These are phyloP conservation scores for Candida vartiovaarae DNA, from an alignment of 805 yeast species.

Conservation along the genomic window DNA sequence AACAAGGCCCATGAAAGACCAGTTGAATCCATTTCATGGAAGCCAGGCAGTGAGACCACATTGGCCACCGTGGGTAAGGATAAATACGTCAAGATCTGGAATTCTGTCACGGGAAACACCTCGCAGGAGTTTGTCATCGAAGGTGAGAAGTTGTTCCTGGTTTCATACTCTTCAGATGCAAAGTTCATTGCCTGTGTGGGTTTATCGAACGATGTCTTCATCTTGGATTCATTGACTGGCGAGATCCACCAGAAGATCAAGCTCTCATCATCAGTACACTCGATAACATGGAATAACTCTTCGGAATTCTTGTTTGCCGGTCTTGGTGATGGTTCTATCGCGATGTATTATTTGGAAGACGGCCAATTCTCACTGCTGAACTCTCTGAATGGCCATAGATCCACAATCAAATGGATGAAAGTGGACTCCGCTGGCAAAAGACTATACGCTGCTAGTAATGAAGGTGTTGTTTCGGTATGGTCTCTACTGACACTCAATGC, in stretches of 20 bases:
- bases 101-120: conserved; percentile 27
- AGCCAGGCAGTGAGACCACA: conserved; percentile 37
- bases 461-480: conserved; percentile 51
- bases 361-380: conserved; percentile 5
- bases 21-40: conserved; percentile 40
- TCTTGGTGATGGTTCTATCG: conserved; percentile 38
- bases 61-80: conserved; percentile 47
- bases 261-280: conserved; percentile 22
- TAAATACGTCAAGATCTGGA: conserved; percentile 41
- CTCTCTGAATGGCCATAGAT: conserved; percentile 39
- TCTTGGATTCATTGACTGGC: conserved; percentile 30
- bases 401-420: conserved; percentile 39
- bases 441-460: conserved; percentile 49
- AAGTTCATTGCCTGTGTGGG: conserved; percentile 37
- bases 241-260: conserved; percentile 22
- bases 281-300: conserved; percentile 27
- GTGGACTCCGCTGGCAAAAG: conserved; percentile 34
- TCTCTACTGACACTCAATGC: conserved; percentile 32
- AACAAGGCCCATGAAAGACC: conserved; percentile 34
- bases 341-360: conserved; percentile 8
- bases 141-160: conserved; percentile 22
- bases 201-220: conserved; percentile 28
- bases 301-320: conserved; percentile 38
- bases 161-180: conserved; percentile 31
- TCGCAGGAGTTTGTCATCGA: conserved; percentile 27